A percentile compares a stretch with the other conserved stretches of the same genome.
phyloP scores from a whole-genome alignment of 345 rosid species.

The Excoecaria cochinchinensis region DNA sequence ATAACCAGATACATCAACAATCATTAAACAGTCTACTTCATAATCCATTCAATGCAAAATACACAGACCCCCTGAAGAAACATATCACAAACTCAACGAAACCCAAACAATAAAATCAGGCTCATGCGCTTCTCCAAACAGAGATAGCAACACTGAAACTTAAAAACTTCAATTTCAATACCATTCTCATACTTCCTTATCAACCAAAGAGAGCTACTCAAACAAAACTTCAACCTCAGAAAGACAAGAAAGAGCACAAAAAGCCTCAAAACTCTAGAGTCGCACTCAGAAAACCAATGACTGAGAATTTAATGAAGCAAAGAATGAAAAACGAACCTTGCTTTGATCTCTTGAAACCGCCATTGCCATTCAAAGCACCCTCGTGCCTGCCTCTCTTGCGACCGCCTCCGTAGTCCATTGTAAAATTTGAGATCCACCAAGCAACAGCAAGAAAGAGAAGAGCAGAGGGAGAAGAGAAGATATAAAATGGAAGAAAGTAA shows the following conservation, averaged over 20 bases:
- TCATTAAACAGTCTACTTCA: not conserved
- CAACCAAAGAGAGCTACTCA: too few species aligned
- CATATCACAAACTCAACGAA: not conserved
- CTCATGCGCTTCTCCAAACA: not conserved
- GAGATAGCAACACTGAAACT: not conserved
- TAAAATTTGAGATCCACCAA: not conserved
- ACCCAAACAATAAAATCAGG: not conserved
- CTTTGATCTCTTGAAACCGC: conserved; percentile 66
- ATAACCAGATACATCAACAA: not conserved
- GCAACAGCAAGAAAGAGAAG: not conserved
- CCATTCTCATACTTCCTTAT: not conserved
- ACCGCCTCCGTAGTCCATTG: conserved; percentile 24
- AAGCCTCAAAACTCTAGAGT: not conserved
- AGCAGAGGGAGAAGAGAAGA: not conserved
- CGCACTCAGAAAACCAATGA: not conserved
- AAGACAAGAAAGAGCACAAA: not conserved
- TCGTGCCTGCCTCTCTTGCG: conserved; percentile 50
- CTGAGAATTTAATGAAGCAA: not conserved
- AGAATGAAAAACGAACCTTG: conserved; percentile 33
- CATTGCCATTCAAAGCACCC: conserved; percentile 55
- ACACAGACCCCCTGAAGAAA: not conserved
- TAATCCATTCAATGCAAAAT: too few species aligned
- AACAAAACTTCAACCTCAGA: not conserved
- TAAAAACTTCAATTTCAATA: not conserved
- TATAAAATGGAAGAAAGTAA: not conserved